Conservation (phyloP, 331 rosid species). For the Pyrus hybrid region DNA sequence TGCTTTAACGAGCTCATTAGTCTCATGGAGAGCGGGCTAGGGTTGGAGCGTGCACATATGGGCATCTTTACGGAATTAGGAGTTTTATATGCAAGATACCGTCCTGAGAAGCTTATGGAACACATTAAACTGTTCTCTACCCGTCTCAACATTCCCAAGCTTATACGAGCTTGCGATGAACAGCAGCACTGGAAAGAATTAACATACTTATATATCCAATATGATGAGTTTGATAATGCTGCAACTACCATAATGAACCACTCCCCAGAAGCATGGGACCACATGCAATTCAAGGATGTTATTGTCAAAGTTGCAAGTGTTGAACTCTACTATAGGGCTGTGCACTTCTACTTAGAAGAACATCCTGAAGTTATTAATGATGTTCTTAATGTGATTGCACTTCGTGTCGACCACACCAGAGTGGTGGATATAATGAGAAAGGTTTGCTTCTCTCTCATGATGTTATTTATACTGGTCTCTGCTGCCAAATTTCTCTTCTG, state of each 20-base stretch:
- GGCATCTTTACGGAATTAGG: conserved; percentile 34
- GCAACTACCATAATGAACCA: conserved; percentile 34
- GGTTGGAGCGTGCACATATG: conserved; percentile 36
- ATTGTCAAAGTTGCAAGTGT: conserved; percentile 29
- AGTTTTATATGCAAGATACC: conserved; percentile 32
- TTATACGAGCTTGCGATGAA: conserved; percentile 32
- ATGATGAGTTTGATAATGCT: conserved; percentile 33
- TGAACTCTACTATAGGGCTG: conserved; percentile 33
- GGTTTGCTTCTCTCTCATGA: conserved; percentile 3
- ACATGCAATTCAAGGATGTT: conserved; percentile 32
- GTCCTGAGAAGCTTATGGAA: conserved; percentile 37
- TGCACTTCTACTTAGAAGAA: conserved; percentile 28
- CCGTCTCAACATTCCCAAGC: conserved; percentile 32
- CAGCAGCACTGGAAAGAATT: conserved; percentile 34
- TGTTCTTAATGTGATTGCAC: conserved; percentile 31
- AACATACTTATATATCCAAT: conserved; percentile 19
- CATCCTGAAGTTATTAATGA: conserved; percentile 28
- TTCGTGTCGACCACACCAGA: conserved; percentile 28
- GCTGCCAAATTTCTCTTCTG: background rate
- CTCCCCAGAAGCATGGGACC: conserved; percentile 36
- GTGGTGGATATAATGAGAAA: conserved; percentile 36
- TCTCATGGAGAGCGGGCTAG: conserved; percentile 34
- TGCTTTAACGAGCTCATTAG: conserved; percentile 27
- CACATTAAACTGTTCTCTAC: conserved; percentile 27
- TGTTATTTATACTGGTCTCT: background rate